Conservation (phyloP, 2,329 filamentous ascomycete species). For the Fusarium tricinctum region DNA sequence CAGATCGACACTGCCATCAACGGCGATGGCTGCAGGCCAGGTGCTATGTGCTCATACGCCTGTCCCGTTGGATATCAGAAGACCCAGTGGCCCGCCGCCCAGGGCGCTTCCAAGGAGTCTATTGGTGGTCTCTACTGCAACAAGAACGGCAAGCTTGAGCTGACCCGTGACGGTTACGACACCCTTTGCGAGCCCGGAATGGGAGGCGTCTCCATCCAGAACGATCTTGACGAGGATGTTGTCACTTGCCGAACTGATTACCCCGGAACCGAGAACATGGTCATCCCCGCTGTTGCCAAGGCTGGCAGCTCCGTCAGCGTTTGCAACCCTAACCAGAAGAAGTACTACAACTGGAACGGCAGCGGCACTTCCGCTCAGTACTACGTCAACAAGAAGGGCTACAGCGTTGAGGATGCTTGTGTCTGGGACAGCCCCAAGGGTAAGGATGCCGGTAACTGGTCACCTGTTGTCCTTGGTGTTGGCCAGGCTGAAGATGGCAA, state of each 20-base stretch:
- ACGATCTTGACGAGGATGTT: constrained; percentile 76
- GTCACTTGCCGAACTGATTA: constrained; percentile 96
- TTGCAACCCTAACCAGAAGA: constrained; percentile 79
- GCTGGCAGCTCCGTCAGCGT: constrained; percentile 73
- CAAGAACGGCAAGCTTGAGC: constrained; percentile 76
- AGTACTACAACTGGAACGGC: constrained; percentile 84
- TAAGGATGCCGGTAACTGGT: constrained; percentile 82
- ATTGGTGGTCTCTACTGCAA: constrained; percentile 91
- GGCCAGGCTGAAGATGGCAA: constrained; percentile 71
- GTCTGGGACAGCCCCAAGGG: constrained; percentile 72
- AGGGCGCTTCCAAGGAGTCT: constrained; percentile 86
- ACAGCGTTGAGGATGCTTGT: constrained; percentile 77
- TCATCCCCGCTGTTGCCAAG: constrained; percentile 76
- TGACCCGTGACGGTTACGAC: constrained; percentile 76
- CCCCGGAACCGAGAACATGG: constrained; percentile 91
- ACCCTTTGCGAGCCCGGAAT: constrained; percentile 82
- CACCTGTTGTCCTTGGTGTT: constrained; percentile 87
- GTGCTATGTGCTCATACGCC: constrained; percentile 89
- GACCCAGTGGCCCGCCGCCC: constrained; percentile 85
- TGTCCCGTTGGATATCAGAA: constrained; percentile 95
- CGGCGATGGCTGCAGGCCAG: constrained; percentile 71
- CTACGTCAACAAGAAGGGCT: constrained; percentile 91
- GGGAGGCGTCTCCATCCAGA: constrained; percentile 79
- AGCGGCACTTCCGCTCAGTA: constrained; percentile 90
- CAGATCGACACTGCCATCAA: constrained; percentile 74